phyloP scores from a whole-genome alignment of 192 early-diverging fungal species.

The Backusella sp. region DNA sequence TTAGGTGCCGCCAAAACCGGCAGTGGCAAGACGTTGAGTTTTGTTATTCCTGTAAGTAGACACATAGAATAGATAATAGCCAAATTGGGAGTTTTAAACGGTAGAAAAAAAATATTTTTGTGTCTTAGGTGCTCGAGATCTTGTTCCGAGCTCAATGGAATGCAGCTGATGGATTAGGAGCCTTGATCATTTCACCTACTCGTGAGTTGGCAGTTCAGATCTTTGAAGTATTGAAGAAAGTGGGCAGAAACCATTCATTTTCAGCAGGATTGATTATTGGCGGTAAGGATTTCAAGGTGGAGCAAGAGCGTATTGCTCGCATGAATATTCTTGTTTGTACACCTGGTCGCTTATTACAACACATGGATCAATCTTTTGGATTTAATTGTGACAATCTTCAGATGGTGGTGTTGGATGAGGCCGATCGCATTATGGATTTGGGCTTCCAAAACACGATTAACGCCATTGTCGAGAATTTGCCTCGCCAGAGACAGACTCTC shows the following conservation, averaged over 20 bases:
- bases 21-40: slow-evolving; percentile 82
- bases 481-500: slow-evolving; percentile 84
- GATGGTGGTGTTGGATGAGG: slow-evolving; percentile 79
- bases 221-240: slow-evolving; percentile 79
- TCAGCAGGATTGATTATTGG: slow-evolving; percentile 97
- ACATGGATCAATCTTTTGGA: slow-evolving; percentile 90
- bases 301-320: slow-evolving; percentile 65
- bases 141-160: slow-evolving; percentile 87
- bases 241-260: slow-evolving; percentile 70
- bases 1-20: slow-evolving; percentile 87
- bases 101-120: neutral
- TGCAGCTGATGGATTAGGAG: slow-evolving; percentile 74
- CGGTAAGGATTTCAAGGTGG: slow-evolving; percentile 84
- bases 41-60: slow-evolving; percentile 67
- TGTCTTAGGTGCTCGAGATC: slow-evolving; percentile 70
- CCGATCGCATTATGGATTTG: slow-evolving; percentile 83
- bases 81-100: neutral
- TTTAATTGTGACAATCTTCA: slow-evolving; percentile 85
- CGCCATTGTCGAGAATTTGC: slow-evolving; percentile 82
- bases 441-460: slow-evolving; percentile 84
- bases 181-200: slow-evolving; percentile 81
- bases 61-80: neutral
- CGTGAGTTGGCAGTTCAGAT: slow-evolving; percentile 91
- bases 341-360: slow-evolving; percentile 81
- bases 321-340: slow-evolving; percentile 87